These are phyloP conservation scores for Paramecium caudatum DNA, from an alignment of 73 alveolate genomes.

Conservation along the genomic window DNA sequence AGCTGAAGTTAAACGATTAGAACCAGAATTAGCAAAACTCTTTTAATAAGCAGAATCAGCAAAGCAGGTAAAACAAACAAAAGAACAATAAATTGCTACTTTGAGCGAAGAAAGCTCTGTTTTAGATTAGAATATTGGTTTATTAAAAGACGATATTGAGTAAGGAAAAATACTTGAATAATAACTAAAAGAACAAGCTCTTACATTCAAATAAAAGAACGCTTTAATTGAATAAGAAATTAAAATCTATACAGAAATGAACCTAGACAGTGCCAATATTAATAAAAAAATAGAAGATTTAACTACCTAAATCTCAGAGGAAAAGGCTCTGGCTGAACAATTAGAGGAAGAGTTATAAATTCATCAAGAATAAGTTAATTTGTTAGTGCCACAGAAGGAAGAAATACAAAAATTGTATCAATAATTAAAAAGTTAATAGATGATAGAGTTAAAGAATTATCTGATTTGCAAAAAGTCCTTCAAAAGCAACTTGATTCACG, in stretches of 20 bases:
- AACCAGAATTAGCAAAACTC: background rate
- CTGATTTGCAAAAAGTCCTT: background rate
- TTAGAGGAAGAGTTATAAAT: conserved; percentile 10
- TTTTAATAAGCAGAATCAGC: background rate
- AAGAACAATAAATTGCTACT: background rate
- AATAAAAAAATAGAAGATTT: background rate
- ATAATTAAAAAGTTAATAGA: background rate
- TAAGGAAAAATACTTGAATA: background rate
- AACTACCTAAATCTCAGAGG: conserved; percentile 33
- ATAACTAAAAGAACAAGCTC: background rate
- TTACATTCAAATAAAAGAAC: background rate
- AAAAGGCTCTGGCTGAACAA: background rate
- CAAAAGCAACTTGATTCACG: background rate
- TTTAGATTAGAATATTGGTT: background rate
- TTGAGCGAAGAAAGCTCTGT: background rate
- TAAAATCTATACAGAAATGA: conserved; percentile 22
- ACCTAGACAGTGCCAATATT: background rate
- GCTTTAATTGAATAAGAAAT: background rate
- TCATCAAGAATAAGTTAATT: background rate
- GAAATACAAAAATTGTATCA: background rate
- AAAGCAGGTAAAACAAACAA: conserved; percentile 2
- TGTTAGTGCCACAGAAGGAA: conserved; percentile 32
- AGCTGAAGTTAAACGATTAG: background rate
- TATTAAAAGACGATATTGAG: background rate
- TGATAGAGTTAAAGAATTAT: background rate